Evolutionary conservation across 257 asterid genomes (phyloP).

Genomic region (Sherardia arvensis): DNA sequence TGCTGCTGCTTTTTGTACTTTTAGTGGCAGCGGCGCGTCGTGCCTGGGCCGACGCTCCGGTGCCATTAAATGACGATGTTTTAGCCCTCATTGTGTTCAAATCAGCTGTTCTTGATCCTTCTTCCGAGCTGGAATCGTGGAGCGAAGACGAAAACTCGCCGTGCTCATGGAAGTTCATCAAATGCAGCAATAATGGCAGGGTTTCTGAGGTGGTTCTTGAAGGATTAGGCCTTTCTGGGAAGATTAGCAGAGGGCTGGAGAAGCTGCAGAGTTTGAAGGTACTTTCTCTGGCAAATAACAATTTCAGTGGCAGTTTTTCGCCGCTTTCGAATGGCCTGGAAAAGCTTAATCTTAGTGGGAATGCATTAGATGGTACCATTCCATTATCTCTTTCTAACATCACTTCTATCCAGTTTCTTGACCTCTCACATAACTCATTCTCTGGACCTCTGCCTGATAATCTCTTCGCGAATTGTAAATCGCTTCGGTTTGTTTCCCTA

Average conservation of each 20-base stretch:
- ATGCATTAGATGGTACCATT: conserved; percentile 44
- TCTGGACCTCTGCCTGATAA: conserved; percentile 51
- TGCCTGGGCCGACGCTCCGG: conserved; percentile 18
- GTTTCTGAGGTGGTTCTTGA: conserved; percentile 51
- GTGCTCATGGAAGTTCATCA: conserved; percentile 64
- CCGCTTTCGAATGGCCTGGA: conserved; percentile 42
- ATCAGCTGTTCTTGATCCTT: conserved; percentile 47
- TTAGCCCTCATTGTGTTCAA: conserved; percentile 89
- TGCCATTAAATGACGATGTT: conserved; percentile 73
- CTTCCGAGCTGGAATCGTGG: conserved; percentile 48
- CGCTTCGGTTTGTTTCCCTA: conserved; percentile 50
- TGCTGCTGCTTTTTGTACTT: conserved; percentile 14
- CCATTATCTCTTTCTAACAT: conserved; percentile 35
- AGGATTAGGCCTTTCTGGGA: conserved; percentile 56
- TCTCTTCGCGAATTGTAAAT: conserved; percentile 28
- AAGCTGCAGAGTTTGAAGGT: conserved; percentile 46
- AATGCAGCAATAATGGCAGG: conserved; percentile 47
- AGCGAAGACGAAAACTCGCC: conserved; percentile 73
- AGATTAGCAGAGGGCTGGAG: conserved; percentile 71
- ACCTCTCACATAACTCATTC: conserved; percentile 52
- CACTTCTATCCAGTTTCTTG: conserved; percentile 56
- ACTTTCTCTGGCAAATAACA: conserved; percentile 64
- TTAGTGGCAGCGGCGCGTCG: background rate
- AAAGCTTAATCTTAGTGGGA: conserved; percentile 54
- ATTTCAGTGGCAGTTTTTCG: conserved; percentile 42